These are phyloP conservation scores for Xylariaceae sp. DNA, from an alignment of 2,329 filamentous ascomycete genomes.

Conservation along the genomic window DNA sequence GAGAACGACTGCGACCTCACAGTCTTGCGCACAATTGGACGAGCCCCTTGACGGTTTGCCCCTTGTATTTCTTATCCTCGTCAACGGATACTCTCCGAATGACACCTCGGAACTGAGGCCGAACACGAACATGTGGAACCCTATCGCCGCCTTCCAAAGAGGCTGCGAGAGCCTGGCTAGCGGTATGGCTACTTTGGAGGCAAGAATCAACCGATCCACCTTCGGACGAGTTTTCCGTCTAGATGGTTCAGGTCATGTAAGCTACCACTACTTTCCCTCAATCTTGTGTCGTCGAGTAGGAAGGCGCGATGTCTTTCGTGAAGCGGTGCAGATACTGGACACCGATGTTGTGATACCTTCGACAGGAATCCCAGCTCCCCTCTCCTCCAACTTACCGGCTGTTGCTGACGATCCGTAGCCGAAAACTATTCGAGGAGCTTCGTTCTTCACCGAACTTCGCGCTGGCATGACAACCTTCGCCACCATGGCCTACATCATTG, in stretches of 20 bases:
- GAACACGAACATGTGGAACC: constrained; percentile 3
- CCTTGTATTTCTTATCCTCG: no score
- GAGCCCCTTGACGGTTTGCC: no score
- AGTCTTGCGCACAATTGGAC: no score
- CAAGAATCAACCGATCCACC: constrained; percentile 33
- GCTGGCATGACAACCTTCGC: constrained; percentile 78
- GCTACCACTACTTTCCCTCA: constrained; percentile 23
- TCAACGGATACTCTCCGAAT: no score
- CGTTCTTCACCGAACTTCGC: constrained; percentile 73
- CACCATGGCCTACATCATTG: constrained; percentile 83
- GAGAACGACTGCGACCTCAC: no score
- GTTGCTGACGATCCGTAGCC: constrained; percentile 43
- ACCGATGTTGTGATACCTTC: neutral
- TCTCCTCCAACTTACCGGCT: neutral
- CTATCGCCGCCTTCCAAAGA: constrained; percentile 8
- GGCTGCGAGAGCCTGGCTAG: constrained; percentile 15
- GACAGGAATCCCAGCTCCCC: neutral
- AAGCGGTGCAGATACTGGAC: neutral
- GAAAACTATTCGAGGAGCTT: constrained; percentile 62
- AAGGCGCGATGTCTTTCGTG: neutral
- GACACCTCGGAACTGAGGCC: no score
- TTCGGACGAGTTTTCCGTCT: constrained; percentile 59
- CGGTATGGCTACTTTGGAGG: constrained; percentile 23
- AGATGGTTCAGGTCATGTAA: constrained; percentile 61
- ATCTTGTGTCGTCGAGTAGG: neutral